Conservation (phyloP, 1,284 basidiomycete genomes). For the Gymnopus androsaceus region DNA sequence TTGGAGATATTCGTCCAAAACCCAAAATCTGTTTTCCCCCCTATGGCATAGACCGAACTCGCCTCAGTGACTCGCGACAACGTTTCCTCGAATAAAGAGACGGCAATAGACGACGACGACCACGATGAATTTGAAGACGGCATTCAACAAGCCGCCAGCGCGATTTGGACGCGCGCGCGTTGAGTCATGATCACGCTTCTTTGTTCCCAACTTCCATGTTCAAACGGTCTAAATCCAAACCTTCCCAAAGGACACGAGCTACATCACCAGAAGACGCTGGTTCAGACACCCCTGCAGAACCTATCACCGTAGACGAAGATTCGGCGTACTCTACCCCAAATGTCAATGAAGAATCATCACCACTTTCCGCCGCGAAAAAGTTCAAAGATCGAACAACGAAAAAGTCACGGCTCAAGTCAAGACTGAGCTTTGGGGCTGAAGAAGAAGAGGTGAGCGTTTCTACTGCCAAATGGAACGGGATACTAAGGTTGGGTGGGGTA, state of each 20-base stretch:
- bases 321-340: slow-evolving; percentile 6
- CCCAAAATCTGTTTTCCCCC: too few species aligned
- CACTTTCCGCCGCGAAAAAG: slow-evolving; percentile 60
- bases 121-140: too few species aligned
- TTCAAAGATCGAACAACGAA: slow-evolving; percentile 65
- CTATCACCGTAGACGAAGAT: not conserved
- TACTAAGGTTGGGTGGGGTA: slow-evolving; percentile 32
- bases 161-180: not conserved
- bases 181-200: not conserved
- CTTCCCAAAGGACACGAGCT: slow-evolving; percentile 49
- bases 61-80: too few species aligned
- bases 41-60: too few species aligned
- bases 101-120: too few species aligned
- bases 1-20: too few species aligned
- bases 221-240: slow-evolving; percentile 61
- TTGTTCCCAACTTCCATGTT: slow-evolving; percentile 10
- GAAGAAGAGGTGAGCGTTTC: slow-evolving; percentile 69
- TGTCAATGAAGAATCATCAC: slow-evolving; percentile 34
- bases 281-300: slow-evolving; percentile 2
- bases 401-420: slow-evolving; percentile 62
- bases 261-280: slow-evolving; percentile 35
- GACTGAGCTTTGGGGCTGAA: slow-evolving; percentile 81
- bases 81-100: too few species aligned
- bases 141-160: too few species aligned
- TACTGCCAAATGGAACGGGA: slow-evolving; percentile 18